Conservation (phyloP, 768 basidiomycete species). For the Fomitopsis serialis region DNA sequence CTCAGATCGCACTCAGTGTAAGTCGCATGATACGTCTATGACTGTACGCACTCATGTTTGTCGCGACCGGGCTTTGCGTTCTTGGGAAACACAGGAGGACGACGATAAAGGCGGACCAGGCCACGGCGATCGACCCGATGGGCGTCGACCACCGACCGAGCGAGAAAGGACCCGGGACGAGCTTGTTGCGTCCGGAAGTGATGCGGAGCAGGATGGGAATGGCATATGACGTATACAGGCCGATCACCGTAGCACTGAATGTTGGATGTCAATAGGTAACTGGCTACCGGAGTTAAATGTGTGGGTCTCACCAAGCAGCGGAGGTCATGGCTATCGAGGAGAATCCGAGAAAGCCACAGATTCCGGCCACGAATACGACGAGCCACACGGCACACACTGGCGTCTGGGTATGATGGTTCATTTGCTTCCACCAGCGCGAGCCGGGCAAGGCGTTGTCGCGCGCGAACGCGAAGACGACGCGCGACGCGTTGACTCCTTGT, state of each 20-base stretch:
- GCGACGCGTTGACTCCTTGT: slow-evolving; percentile 69
- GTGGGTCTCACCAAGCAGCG: slow-evolving; percentile 49
- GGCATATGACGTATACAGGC: slow-evolving; percentile 62
- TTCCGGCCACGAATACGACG: slow-evolving; percentile 47
- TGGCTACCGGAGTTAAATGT: not conserved
- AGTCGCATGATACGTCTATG: not conserved
- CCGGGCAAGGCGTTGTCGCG: slow-evolving; percentile 70
- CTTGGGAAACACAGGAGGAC: slow-evolving; percentile 19
- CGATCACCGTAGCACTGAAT: slow-evolving; percentile 65
- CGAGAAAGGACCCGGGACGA: slow-evolving; percentile 16
- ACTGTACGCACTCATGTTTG: slow-evolving; percentile 51
- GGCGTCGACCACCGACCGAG: slow-evolving; percentile 13
- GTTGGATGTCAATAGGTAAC: not conserved
- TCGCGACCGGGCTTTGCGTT: slow-evolving; percentile 31
- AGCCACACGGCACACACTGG: slow-evolving; percentile 76
- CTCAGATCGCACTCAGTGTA: not conserved
- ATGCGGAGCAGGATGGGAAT: slow-evolving; percentile 40
- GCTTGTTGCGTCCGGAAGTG: slow-evolving; percentile 7
- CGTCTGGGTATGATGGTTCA: slow-evolving; percentile 56
- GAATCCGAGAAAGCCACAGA: slow-evolving; percentile 65
- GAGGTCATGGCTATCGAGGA: slow-evolving; percentile 56
- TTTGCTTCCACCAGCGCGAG: slow-evolving; percentile 60
- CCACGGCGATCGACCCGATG: slow-evolving; percentile 14
- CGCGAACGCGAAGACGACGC: slow-evolving; percentile 71
- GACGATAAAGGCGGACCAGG: slow-evolving; percentile 19